Evolutionary conservation across 306 rosid species (phyloP), one percentile per base, ranked within the genome.

Genomic region (Castanospermum australe): DNA sequence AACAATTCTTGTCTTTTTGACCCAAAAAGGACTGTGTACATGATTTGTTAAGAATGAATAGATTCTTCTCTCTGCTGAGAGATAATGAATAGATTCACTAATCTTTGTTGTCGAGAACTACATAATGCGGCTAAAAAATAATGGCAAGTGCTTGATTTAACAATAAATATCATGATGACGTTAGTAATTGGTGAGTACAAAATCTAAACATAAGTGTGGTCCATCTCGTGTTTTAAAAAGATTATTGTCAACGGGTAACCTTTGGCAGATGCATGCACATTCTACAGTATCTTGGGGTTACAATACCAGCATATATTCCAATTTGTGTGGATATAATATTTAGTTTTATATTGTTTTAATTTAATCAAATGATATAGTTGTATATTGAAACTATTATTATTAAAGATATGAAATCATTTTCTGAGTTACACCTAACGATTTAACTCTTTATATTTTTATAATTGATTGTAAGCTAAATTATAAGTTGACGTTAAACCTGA

Each of bases 1-100:
- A 66, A 80, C 50, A 76, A 76, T 69, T 55, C 73, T 80, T 84
- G 83, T 85, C 78, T 18, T 67, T 67, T 77, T 36, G 67, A 61
- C 60, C 64, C 1, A 8, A 77, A 73, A 73, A 51, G n/a, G 67
- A 66, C 65, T 47, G n/a, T n/a, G n/a, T n/a, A 13, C 25, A 70
- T 81, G 69, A 66, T 72, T 50, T 83, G 48, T 83, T 77, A 52
- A 82, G 82, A 38, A 78, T 62, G 54, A 62, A 75, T 73, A 63
- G 74, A 82, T 82, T 85, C 76, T 56, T 78, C 59, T 35, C n/a
- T 38, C 33, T 62, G 51, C 76, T 80, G 45, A 52, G 47, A 62
- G 86, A 82, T 86, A 82, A 30, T 50, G 84, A 68, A 84, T 59
- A 84, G 86, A 87, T 84, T 87, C 86, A 71, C 67, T 42, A 50